Evolutionary conservation across 1,139 yeast genomes (phyloP), one percentile per base, ranked within the genome.

Genomic region (Chernovozyma sophiae-reginae): DNA sequence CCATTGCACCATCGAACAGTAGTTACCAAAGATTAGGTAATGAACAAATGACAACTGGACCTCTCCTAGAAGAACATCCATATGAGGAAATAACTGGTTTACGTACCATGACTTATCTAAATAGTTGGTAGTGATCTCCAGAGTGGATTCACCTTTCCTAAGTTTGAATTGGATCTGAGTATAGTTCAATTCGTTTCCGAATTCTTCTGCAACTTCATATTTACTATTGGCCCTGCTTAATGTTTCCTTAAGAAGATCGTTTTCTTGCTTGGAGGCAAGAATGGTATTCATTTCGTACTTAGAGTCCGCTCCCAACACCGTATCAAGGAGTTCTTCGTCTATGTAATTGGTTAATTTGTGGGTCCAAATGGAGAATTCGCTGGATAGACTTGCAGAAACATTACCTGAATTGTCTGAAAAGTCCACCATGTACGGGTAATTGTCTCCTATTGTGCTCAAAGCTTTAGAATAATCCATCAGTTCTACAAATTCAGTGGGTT

Each of bases 1-100:
- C 66, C 66, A 61, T 39, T 60, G 65, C 3, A 56, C 43, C n/a
- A 57, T 57, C 2, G 64, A 59, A 34, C 62, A 56, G 34, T 56
- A 50, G 36, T 57, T 61, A 2, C 65, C 64, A 16, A 60, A 40
- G 3, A 59, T 40, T 0, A 61, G 43, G 33, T 59, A 60, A 34
- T 50, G 47, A 2, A 58, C 28, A 30, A 54, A 60, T n/a, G 53
- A 39, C 4, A 58, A 29, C 40, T 60, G 60, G 6, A 60, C 31
- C 40, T 61, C 66, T 2, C 56, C 65, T 4, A 59, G 40, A 12
- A 55, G 37, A 7, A 52, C 27, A 1, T 52, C 57, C 1, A 32
- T 24, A 32, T 55, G 61, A 33, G 50, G 43, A 34, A 42, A 60
- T 8, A 59, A 32, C 36, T 48, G 35, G 11, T 45, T 40, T 2